A percentile compares a stretch with the other conserved stretches of the same genome.
These are phyloP conservation scores for Suaeda aralocaspica DNA, from an alignment of 148 eudicot species.

Conservation along the genomic window DNA sequence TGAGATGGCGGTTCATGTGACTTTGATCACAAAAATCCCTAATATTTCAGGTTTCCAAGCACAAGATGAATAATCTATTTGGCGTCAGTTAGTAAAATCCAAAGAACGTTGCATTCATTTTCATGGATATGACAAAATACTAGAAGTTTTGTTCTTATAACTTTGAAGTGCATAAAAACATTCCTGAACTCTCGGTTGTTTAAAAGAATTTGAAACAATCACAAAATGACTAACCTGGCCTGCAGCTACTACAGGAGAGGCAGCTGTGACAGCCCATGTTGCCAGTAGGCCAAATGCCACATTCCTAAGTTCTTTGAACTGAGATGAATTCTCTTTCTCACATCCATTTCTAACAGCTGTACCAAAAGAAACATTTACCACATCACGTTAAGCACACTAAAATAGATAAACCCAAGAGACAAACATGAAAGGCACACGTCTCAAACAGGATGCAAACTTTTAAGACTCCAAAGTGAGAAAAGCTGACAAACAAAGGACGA, in stretches of 20 bases:
- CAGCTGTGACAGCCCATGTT: constrained; percentile 66
- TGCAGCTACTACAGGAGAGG: constrained; percentile 80
- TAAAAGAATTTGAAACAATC: neutral
- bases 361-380: constrained; percentile 9
- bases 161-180: neutral
- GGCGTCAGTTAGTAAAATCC: neutral
- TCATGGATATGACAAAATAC: no score
- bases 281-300: constrained; percentile 79
- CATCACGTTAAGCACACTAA: neutral
- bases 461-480: no score
- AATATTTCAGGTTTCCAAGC: neutral
- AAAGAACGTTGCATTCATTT: neutral
- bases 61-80: neutral
- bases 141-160: no score
- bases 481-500: no score
- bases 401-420: neutral
- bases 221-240: constrained; percentile 44
- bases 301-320: constrained; percentile 51
- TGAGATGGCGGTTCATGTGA: neutral
- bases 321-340: constrained; percentile 31
- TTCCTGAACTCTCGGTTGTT: neutral
- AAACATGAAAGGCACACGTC: constrained; percentile 8
- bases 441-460: neutral
- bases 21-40: neutral
- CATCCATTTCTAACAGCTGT: constrained; percentile 41